Base-by-base conservation (phyloP, 148 eudicot species). In the Amaranthus hypochondriacus region DNA sequence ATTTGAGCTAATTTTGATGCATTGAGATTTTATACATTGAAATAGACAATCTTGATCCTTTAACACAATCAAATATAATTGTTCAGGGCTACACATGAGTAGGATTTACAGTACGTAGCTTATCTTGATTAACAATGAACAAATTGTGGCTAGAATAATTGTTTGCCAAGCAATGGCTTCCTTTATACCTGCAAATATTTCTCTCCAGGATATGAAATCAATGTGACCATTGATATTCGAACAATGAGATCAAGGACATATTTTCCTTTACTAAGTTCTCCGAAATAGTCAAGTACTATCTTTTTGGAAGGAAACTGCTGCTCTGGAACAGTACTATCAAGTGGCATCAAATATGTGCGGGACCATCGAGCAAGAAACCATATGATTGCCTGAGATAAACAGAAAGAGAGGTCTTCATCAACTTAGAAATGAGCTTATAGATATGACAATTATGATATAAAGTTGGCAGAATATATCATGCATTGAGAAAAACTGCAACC, bases 361-460 rank as follows among this genome's bases (percentile, higher is more conserved):
- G 94, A 88, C 99, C 99, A 95, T 69, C 99, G 86, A 21, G 96
- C 88, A 79, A 95, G 86, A 76, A 95, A 95, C 99, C 99, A 95
- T 77, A 90, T 83, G 65, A 90, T 66, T 76, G 94, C 99, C 99
- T 95, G 89, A 43, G 4, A n/a, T 44, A 49, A 12, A 49, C 44
- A 48, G 12, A 50, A n/a, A 49, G 48, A 9, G 48, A 47, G 15
- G 48, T 56, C 70, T 48, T 44, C 53, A 56, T 64, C 9, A 5
- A 54, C 9, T 61, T 63, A 55, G 56, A 28, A 28, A 28, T 28
- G 39, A 28, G 39, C 39, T 28, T 28, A 28, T 28, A 28, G 39
- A 28, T 28, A 28, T 28, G 1, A 28, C 39, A 28, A 28, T 1
- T 28, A 28, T 28, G 39, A 28, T 28, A 28, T 28, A 28, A 28